Evolutionary conservation across 1,139 yeast species (phyloP), one percentile per base, ranked within the genome.

Genomic region (Blastobotrys illinoisensis): DNA sequence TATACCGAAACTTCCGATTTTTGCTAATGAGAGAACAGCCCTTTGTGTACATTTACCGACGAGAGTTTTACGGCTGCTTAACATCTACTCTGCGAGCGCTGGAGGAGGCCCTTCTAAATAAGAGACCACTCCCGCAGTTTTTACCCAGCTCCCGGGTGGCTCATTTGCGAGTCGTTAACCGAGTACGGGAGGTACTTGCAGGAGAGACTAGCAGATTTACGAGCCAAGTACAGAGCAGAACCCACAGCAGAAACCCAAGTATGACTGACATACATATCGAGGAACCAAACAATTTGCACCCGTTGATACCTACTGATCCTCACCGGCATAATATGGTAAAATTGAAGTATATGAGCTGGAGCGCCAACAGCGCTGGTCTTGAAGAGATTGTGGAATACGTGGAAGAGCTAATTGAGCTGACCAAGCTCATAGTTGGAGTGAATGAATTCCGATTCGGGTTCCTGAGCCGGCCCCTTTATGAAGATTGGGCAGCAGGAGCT

Each of bases 371-470:
- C 55, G 74, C 79, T 2, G 79, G 80, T 0, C 62, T 75, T 2
- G 81, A 77, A 54, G 82, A 79, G 59, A 69, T 79, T 32, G 76
- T 78, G 48, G 79, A 75, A 51, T 78, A 77, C 58, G 68, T 76
- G 24, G 82, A 79, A 58, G 81, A 78, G 58, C 63, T 79, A 9
- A 60, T 73, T 3, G 73, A 70, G 51, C 59, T 79, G 45, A 68
- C 60, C 0, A 76, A 74, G 58, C 60, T 74, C 11, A 62, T 79
- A 5, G 79, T 77, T 24, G 82, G 82, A 23, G 77, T 74, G 13
- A 72, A 74, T 54, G 76, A 73, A 57, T 78, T 79, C 60, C 74
- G 75, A 57, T 78, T 76, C 59, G 81, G 82, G 3, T 78, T 78
- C 59, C 63, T 79, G 52, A 74, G 80, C 48, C 69, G 81, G 11